Evolutionary conservation across 352 stramenopile species (phyloP), one percentile per base, ranked within the genome.

Genomic region (Halophytophthora batemanensis): DNA sequence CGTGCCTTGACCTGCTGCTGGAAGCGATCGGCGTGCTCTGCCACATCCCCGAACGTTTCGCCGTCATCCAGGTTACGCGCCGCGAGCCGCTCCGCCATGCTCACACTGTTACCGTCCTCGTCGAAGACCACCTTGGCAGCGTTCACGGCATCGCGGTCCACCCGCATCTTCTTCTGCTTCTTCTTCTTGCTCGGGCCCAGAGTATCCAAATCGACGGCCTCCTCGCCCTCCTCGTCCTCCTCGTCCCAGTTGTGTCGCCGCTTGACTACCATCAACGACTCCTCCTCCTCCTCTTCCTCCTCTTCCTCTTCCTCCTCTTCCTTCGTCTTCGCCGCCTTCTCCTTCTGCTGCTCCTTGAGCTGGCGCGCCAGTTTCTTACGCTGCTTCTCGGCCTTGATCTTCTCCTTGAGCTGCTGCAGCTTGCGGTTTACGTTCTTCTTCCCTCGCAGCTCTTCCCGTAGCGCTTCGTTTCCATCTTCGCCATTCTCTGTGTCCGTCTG

Each of bases 351-450:
- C 36, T 68, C 71, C 55, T 61, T 39, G 22, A 92, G 45, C 35
- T 96, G 66, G 25, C 86, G 89, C 11, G 83, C 85, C 25, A 97
- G 69, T 19, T 87, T 86, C 69, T 98, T 98, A 60, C 93, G 80
- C 51, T 96, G 70, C 66, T 98, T 98, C 63, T 98, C 95, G 6
- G 86, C 81, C 61, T 98, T 97, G 58, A 99, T 99, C 68, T 99
- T 97, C 39, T 99, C 95, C 62, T 99, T 99, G 8, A 99, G 83
- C 69, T 96, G 83, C 64, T 98, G 80, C 17, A 99, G 69, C 64
- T 98, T 98, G 31, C 92, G 87, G 73, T 98, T 98, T 3, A 97
- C 86, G 69, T 99, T 99, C 70, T 99, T 99, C 64, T 97, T 97
- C 43, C 71, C 69, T 17, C 88, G 80, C 8, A 96, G 75, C 50